Conservation (phyloP, 306 rosid species). For the Macrotyloma uniflorum region DNA sequence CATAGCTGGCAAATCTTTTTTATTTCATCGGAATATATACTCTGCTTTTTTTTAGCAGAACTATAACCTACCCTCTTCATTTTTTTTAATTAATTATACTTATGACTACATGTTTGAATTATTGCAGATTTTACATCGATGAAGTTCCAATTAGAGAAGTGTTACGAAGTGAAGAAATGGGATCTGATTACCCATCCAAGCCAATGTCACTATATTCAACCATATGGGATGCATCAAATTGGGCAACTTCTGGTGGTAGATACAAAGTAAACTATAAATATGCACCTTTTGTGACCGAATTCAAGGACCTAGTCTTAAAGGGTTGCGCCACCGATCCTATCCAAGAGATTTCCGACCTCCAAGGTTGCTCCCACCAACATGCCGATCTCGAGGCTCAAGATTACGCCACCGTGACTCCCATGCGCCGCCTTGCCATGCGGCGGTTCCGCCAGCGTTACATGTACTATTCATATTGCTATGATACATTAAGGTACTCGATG, state of each 20-base stretch:
- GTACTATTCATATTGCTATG: conserved; percentile 93
- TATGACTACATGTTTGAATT: background rate
- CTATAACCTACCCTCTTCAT: background rate
- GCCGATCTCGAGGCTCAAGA: conserved; percentile 51
- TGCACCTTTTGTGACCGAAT: conserved; percentile 84
- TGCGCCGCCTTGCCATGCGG: conserved; percentile 63
- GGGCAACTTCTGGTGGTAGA: conserved; percentile 92
- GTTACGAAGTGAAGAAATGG: conserved; percentile 70
- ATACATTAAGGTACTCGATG: conserved; percentile 59
- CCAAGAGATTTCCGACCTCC: conserved; percentile 42
- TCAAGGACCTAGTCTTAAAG: conserved; percentile 77
- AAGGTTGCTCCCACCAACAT: conserved; percentile 41
- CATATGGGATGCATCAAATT: conserved; percentile 94
- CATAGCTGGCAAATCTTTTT: conserved; percentile 41
- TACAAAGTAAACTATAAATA: conserved; percentile 83
- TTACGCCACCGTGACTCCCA: conserved; percentile 49
- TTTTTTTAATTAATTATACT: background rate
- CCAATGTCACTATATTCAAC: conserved; percentile 91
- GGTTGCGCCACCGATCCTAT: conserved; percentile 78
- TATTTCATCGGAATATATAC: conserved; percentile 42
- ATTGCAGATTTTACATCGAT: conserved; percentile 86
- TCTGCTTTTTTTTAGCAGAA: background rate
- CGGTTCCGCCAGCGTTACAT: conserved; percentile 70
- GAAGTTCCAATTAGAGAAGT: conserved; percentile 91
- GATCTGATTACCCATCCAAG: conserved; percentile 84